Evolutionary conservation across 176 grass and related monocot species (phyloP), one percentile per base, ranked within the genome.

Genomic region (Aegilops sharonensis): DNA sequence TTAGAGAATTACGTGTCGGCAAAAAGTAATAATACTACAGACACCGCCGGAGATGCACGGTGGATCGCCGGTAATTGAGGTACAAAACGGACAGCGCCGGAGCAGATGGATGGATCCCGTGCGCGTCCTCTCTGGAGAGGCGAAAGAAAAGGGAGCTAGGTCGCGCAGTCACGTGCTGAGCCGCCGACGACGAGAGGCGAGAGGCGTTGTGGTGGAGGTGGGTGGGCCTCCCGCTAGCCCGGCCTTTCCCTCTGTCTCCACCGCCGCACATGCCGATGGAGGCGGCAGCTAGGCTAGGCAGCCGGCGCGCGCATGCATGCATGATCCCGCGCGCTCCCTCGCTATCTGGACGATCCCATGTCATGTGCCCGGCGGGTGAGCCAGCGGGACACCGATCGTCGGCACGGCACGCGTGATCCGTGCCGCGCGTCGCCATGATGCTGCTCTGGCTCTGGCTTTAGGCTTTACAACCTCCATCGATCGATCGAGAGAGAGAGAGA

Each of bases 91-190:
- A 3, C 27, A 11, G 0, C 17, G 0, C 17, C 2, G 17, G 54
- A 57, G 54, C 57, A 6, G 30, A 45, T 2, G 2, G 37, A 42
- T 45, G 2, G 37, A 23, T 39, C 35, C 29, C 60, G 34, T 45
- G n/a, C 1, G 36, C 23, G 21, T 57, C 54, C 54, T 57, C 17
- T 20, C 27, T 2, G 82, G 82, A 85, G 75, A n/a, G 29, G 14
- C 25, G 29, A 52, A 57, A 40, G 13, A 0, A 57, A 85, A 54
- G 5, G 30, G 14, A 29, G 48, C 82, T 45, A 45, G 43, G 11
- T 52, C 61, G 30, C 37, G 68, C 9, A 8, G 27, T 84, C 88
- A 88, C 81, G 89, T 91, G 89, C 82, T 78, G 75, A 77, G 78
- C 70, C 85, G 85, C 67, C 85, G 83, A 37, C 25, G 68, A 56